Conservation (phyloP, 2,329 filamentous ascomycete genomes). For the Colletotrichum coccodes region DNA sequence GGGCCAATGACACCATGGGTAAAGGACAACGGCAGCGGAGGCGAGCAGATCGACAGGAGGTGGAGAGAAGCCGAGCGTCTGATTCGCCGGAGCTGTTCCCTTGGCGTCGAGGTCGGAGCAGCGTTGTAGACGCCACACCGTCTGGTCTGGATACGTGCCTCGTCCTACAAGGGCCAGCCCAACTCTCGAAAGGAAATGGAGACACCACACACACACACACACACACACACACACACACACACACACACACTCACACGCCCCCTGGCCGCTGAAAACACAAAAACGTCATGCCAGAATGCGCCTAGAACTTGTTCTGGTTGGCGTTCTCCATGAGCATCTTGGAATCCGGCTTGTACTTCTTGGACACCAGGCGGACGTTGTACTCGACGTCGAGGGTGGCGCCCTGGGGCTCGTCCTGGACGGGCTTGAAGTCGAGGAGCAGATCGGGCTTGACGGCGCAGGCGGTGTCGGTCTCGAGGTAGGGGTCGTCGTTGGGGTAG, state of each 20-base stretch:
- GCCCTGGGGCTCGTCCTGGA: constrained; percentile 45
- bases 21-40: constrained; percentile 18
- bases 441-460: constrained; percentile 50
- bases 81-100: background rate
- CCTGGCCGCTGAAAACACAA: background rate
- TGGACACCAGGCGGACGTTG: constrained; percentile 38
- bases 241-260: background rate
- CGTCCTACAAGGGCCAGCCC: background rate
- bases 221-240: background rate
- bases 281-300: too few relatives aligned
- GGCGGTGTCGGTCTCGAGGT: constrained; percentile 55
- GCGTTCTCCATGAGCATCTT: constrained; percentile 35
- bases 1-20: constrained; percentile 20
- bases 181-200: background rate
- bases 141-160: background rate
- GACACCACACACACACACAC: background rate
- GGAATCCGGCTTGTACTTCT: constrained; percentile 38
- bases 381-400: constrained; percentile 44
- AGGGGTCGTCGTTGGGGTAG: constrained; percentile 68
- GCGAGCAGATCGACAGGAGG: constrained; percentile 33
- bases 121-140: background rate
- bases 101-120: background rate
- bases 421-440: constrained; percentile 54
- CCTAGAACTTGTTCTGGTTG: constrained; percentile 35
- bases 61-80: background rate